Evolutionary conservation across 2,329 filamentous ascomycete species (phyloP), one percentile per base, ranked within the genome.

Genomic region (Fusarium veterinarium): DNA sequence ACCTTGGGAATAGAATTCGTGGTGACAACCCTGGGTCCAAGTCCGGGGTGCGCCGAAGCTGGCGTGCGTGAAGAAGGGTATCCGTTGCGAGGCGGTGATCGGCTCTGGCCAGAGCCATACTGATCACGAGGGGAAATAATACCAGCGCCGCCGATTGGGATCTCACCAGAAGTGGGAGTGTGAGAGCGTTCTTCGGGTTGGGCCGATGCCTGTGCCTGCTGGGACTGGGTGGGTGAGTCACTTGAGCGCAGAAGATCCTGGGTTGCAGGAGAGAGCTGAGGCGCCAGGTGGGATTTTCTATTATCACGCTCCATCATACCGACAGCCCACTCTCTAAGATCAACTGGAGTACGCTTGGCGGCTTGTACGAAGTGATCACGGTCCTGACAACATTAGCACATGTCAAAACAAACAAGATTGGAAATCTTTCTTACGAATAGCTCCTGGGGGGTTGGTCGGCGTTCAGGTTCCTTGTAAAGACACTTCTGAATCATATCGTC

Each of bases 401-500:
- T 17, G 31, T 11, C 19, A 35, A 40, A n/a, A 40, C 23, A 25
- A 13, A 17, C 12, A 19, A 14, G 12, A 35, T 19, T 25, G 23
- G 11, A 10, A 30, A 37, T 83, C 19, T 38, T 19, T 61, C 93
- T 83, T 87, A 97, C 94, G 83, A 93, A 98, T 68, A 99, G 91
- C 76, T 98, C 94, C 77, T 95, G 92, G 13, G 96, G 96, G 9
- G 96, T 98, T 57, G 95, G 96, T 58, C 96, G 91, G 79, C 94
- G 90, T 67, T 95, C 93, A 1, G 96, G 93, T 69, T 93, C 91
- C 85, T 99, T 99, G 81, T 92, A 91, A 74, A 99, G 85, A 83
- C 96, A 99, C 82, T 97, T 97, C 74, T 96, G 95, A 65, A 98
- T 95, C 90, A 98, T 97, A 74, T 98, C 95, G 77, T 98, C 95